A percentile compares a stretch with the other conserved stretches of the same genome.
Evolutionary conservation across 1,284 basidiomycete species (phyloP).

Genomic region (Apiotrichum domesticum): DNA sequence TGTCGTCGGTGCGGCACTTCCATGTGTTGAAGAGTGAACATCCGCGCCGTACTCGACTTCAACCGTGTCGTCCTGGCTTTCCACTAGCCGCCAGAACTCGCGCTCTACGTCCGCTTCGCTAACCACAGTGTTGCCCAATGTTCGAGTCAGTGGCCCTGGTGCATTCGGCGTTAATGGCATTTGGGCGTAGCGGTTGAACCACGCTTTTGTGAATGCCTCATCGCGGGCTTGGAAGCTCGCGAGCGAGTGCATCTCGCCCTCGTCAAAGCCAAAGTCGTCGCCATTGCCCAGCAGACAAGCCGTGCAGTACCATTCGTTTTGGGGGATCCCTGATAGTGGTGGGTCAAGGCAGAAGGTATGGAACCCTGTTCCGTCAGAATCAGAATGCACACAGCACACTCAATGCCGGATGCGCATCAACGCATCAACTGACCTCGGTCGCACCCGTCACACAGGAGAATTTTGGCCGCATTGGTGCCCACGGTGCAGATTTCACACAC

Average conservation of each 20-base stretch:
- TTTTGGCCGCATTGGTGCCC: constrained; percentile 78
- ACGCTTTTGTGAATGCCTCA: constrained; percentile 74
- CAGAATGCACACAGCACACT: neutral
- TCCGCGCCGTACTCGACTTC: constrained; percentile 99
- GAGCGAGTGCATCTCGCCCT: constrained; percentile 91
- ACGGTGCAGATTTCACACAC: constrained; percentile 86
- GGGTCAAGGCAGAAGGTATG: constrained; percentile 96
- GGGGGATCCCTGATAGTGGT: constrained; percentile 74
- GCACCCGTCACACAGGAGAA: constrained; percentile 95
- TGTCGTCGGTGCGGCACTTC: constrained; percentile 90
- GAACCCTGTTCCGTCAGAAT: constrained; percentile 49
- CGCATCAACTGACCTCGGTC: constrained; percentile 66
- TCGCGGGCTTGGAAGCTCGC: constrained; percentile 89
- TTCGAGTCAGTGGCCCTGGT: constrained; percentile 26
- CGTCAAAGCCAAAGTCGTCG: constrained; percentile 98
- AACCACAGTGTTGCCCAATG: constrained; percentile 61
- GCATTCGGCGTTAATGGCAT: constrained; percentile 8
- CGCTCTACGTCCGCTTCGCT: constrained; percentile 86
- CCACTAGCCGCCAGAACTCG: constrained; percentile 96
- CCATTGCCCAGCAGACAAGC: constrained; percentile 87
- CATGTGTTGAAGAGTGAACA: constrained; percentile 94
- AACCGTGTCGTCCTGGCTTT: constrained; percentile 81
- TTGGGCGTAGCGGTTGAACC: constrained; percentile 76
- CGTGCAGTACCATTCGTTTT: constrained; percentile 89
- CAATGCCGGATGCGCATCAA: neutral